These are phyloP conservation scores for Peronospora farinosa DNA, from an alignment of 352 stramenopile genomes.

Conservation along the genomic window DNA sequence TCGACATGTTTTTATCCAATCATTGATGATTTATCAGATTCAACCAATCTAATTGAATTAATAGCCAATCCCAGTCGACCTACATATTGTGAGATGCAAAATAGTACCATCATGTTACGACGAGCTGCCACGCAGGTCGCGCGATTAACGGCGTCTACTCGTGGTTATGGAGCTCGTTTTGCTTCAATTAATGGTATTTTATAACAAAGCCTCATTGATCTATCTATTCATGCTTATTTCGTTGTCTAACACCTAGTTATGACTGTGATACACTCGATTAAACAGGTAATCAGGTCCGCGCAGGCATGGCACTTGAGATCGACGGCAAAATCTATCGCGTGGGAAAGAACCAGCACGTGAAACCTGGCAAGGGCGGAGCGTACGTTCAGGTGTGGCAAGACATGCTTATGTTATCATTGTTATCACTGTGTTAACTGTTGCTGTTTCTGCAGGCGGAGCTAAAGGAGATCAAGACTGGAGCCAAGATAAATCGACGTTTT, in stretches of 20 bases:
- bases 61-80: constrained; percentile 15
- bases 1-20: constrained; percentile 5
- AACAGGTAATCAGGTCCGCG: constrained; percentile 74
- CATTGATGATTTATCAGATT: background rate
- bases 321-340: constrained; percentile 82
- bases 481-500: constrained; percentile 80
- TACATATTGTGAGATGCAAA: background rate
- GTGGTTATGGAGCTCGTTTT: constrained; percentile 43
- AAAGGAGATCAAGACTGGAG: constrained; percentile 83
- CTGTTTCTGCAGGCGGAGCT: constrained; percentile 48
- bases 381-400: constrained; percentile 47
- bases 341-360: constrained; percentile 79
- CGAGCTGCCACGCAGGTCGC: constrained; percentile 36
- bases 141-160: constrained; percentile 11
- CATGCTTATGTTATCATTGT: background rate
- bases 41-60: background rate
- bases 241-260: constrained; percentile 1
- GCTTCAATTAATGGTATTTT: constrained; percentile 56
- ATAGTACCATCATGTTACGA: constrained; percentile 28
- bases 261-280: constrained; percentile 4
- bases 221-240: background rate
- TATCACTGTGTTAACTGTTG: constrained; percentile 1
- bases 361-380: constrained; percentile 77
- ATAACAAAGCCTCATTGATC: background rate
- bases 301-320: constrained; percentile 78